Evolutionary conservation across 768 basidiomycete genomes (phyloP).

Genomic region (Naematelia aurantialba): DNA sequence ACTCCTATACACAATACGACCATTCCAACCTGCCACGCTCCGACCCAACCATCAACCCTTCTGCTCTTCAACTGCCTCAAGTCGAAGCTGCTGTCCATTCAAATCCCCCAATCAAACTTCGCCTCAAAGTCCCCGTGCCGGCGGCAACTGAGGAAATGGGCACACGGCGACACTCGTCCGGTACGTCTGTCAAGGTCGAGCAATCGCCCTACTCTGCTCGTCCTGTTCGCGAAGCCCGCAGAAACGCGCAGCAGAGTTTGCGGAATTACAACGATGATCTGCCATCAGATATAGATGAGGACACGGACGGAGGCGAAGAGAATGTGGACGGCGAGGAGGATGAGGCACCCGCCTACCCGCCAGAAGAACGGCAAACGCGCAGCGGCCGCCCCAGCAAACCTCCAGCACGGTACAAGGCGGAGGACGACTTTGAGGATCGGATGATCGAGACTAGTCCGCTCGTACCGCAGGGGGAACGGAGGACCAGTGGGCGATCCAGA

Average conservation of each 20-base stretch:
- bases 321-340: no score
- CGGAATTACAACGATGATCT: neutral
- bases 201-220: neutral
- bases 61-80: neutral
- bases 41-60: neutral
- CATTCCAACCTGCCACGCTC: neutral
- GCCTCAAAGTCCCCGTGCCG: neutral
- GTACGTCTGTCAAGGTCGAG: neutral
- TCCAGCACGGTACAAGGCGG: neutral
- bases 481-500: conserved; percentile 12
- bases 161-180: neutral
- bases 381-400: neutral
- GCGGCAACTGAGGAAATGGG: neutral
- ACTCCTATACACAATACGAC: neutral
- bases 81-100: neutral
- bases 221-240: neutral
- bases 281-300: neutral
- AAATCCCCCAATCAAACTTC: neutral
- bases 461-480: neutral
- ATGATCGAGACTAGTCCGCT: conserved; percentile 7
- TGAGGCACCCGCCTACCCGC: neutral
- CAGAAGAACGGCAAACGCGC: neutral
- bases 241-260: neutral
- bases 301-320: no score
- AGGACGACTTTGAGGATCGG: conserved; percentile 2